Base-by-base conservation (phyloP, 2,329 filamentous ascomycete genomes). In the Zasmidium cellare region DNA sequence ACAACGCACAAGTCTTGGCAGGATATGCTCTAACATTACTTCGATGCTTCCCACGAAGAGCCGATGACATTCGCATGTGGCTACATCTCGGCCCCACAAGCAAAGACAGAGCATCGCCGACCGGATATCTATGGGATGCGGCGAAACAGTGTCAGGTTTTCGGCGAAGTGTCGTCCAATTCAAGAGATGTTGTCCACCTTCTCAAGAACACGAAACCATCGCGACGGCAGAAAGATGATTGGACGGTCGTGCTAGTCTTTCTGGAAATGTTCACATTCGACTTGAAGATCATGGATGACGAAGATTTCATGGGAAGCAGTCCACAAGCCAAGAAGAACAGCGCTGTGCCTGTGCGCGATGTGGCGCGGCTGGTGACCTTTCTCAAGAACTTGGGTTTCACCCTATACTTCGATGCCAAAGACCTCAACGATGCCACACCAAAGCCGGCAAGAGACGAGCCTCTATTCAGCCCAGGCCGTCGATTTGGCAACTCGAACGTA, bases 181-280 rank as follows among this genome's bases (percentile, higher is more conserved):
- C 86, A 0, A 79, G 80, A 19, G 79, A 80, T 54, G 84, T 86
- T 11, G 76, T 89, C 14, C 74, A 78, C 2, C 73, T 88, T n/a
- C 72, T 87, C 35, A 81, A 69, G 69, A 77, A 44, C 70, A 61
- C 63, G 2, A 55, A 52, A 6, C 61, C 66, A 16, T 53, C 61
- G 9, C 20, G 53, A 22, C 67, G 48, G 25, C 67, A 51, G 53
- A 82, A 77, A 50, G 83, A 87, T 65, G 91, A 97, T 70, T 99
- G 94, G 94, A 87, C 89, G 18, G 87, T 94, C 1, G 85, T 96
- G 45, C 79, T 97, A 0, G 82, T 99, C 0, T 97, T 99, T 70
- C 81, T 99, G 5, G 94, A 99, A 68, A 82, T 99, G 0, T 99
- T 97, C 71, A 91, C 89, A 1, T 97, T 97, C 71, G 86, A 97